phyloP scores from a whole-genome alignment of 2,329 filamentous ascomycete genomes.

The Neocatenulostroma microsporum region DNA sequence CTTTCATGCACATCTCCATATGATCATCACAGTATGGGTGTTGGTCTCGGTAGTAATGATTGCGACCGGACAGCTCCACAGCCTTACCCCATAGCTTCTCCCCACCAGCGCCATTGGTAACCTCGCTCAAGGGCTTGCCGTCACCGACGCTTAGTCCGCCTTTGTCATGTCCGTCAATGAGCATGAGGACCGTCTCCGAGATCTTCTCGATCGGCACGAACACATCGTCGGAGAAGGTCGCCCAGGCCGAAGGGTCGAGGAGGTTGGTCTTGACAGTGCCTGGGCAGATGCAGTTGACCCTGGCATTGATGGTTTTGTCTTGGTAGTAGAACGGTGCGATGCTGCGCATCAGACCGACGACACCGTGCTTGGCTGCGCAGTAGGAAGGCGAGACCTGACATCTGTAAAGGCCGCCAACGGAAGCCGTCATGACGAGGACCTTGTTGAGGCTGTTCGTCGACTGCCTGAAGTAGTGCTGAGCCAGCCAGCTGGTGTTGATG shows the following conservation, averaged over 20 bases:
- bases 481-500: conserved; percentile 29
- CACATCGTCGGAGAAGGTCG: conserved; percentile 25
- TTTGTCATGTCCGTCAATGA: conserved; percentile 24
- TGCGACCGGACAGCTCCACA: conserved; percentile 2
- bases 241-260: conserved; percentile 28
- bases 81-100: conserved; percentile 5
- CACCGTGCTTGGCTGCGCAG: conserved; percentile 8
- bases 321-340: conserved; percentile 9
- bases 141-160: conserved; percentile 7
- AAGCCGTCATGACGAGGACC: conserved; percentile 10
- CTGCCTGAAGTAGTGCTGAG: conserved; percentile 30
- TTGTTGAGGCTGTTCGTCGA: conserved; percentile 9
- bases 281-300: conserved; percentile 25
- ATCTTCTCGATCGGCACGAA: conserved; percentile 31
- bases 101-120: conserved; percentile 5
- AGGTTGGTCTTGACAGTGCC: conserved; percentile 32
- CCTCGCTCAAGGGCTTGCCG: conserved; percentile 12
- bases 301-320: conserved; percentile 3
- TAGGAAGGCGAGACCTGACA: conserved; percentile 17
- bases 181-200: conserved; percentile 21
- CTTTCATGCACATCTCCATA: conserved; percentile 5
- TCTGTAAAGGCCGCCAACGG: conserved; percentile 9
- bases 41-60: conserved; percentile 4
- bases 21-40: conserved; percentile 5
- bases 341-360: conserved; percentile 3